Percentiles rank a stretch among this genome's conserved stretches.
These are phyloP conservation scores for Aureobasidium namibiae DNA, from an alignment of 2,329 filamentous ascomycete genomes.

Conservation along the genomic window DNA sequence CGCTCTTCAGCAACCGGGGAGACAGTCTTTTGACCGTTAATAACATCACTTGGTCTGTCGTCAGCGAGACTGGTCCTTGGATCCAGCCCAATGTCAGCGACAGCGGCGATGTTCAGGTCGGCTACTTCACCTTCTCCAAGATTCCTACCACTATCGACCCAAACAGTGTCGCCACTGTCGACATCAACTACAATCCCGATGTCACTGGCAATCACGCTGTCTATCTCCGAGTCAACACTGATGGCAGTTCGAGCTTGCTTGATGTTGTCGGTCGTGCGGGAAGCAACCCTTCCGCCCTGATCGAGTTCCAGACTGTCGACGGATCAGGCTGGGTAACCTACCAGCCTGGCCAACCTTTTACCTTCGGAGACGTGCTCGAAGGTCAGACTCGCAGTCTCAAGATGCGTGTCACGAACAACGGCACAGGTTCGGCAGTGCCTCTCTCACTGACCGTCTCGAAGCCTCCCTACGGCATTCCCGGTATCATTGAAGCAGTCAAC, in stretches of 20 bases:
- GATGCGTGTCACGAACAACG: constrained; percentile 48
- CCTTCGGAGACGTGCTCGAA: constrained; percentile 49
- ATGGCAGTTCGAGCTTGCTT: constrained; percentile 45
- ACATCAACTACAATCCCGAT: constrained; percentile 41
- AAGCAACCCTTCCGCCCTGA: constrained; percentile 39
- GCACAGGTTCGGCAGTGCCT: constrained; percentile 38
- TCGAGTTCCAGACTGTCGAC: constrained; percentile 49
- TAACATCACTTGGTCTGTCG: constrained; percentile 37
- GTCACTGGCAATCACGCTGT: constrained; percentile 41
- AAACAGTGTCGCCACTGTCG: constrained; percentile 33
- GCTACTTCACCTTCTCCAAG: constrained; percentile 41
- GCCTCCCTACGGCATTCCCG: constrained; percentile 48
- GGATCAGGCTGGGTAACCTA: constrained; percentile 45
- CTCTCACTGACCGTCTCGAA: constrained; percentile 54
- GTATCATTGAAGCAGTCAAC: constrained; percentile 48
- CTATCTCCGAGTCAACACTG: constrained; percentile 41
- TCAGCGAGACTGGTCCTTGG: constrained; percentile 40
- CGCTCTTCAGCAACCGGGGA: constrained; percentile 45
- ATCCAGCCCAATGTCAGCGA: constrained; percentile 29
- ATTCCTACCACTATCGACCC: constrained; percentile 40
- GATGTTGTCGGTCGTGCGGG: constrained; percentile 44
- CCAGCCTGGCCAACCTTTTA: constrained; percentile 37
- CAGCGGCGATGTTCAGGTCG: constrained; percentile 30
- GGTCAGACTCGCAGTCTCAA: constrained; percentile 41
- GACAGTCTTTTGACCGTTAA: constrained; percentile 38